A percentile compares a stretch with the other conserved stretches of the same genome.
Conservation (phyloP, 1,284 basidiomycete genomes). For the Ustilago sp. region DNA sequence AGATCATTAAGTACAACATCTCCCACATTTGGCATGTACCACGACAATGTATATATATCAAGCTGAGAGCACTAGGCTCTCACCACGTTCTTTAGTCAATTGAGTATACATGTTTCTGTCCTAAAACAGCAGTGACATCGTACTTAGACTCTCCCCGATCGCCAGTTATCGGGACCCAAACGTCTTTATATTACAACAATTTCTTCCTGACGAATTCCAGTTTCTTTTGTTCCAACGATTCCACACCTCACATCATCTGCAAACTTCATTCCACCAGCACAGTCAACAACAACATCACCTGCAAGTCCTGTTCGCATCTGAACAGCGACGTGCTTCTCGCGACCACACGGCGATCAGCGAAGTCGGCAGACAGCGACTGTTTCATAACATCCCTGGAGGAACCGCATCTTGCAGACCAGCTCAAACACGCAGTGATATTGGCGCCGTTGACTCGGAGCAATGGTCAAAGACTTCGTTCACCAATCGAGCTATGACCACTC, state of each 20-base stretch:
- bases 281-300: neutral
- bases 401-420: neutral
- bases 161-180: no score
- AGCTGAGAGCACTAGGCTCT: no score
- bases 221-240: neutral
- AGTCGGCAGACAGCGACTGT: neutral
- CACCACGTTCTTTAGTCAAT: no score
- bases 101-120: no score
- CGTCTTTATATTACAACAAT: no score
- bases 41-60: no score
- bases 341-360: neutral
- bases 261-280: neutral
- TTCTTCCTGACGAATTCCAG: no score
- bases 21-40: no score
- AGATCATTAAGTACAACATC: no score
- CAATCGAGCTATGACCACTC: slow-evolving; percentile 49
- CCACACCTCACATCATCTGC: neutral
- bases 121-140: no score
- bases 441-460: slow-evolving; percentile 4
- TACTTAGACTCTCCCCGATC: no score
- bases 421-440: neutral
- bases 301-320: neutral
- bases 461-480: slow-evolving; percentile 55
- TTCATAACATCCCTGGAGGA: neutral
- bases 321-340: neutral